Percentiles rank a stretch among this genome's conserved stretches.
phyloP scores from a whole-genome alignment of 768 basidiomycete species.

The Podaxis carcinomalis region DNA sequence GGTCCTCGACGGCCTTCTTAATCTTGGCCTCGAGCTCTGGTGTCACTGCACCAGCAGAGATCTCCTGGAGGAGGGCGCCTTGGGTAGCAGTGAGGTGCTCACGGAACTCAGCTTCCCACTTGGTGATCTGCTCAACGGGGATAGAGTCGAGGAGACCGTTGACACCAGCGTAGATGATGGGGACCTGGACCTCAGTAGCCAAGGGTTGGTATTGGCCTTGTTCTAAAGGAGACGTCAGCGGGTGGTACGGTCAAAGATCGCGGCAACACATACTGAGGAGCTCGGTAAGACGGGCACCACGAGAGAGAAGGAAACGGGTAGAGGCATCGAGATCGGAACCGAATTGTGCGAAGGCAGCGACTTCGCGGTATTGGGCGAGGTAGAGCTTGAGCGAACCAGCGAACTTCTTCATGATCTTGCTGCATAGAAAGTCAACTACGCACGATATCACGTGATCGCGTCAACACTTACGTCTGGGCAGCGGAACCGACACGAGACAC shows the following conservation, averaged over 20 bases:
- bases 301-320: conserved; percentile 95
- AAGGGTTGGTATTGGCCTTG: conserved; percentile 98
- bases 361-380: conserved; percentile 99
- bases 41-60: conserved; percentile 77
- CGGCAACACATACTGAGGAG: conserved; percentile 63
- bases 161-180: conserved; percentile 99
- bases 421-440: conserved; percentile 22
- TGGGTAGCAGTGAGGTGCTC: conserved; percentile 77
- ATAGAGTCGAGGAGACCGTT: conserved; percentile 98
- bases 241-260: background rate
- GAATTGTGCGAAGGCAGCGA: conserved; percentile 98
- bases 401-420: conserved; percentile 99
- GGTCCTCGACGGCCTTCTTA: conserved; percentile 91
- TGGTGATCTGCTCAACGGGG: conserved; percentile 90
- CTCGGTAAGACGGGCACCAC: conserved; percentile 98
- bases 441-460: background rate
- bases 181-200: conserved; percentile 94
- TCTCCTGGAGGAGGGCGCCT: conserved; percentile 74
- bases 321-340: conserved; percentile 99
- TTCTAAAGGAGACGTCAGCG: conserved; percentile 46
- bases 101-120: conserved; percentile 93
- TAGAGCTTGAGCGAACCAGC: conserved; percentile 99
- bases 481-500: conserved; percentile 99
- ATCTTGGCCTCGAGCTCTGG: conserved; percentile 90
- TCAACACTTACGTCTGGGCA: conserved; percentile 86